Percentiles rank a stretch among this genome's conserved stretches.
Conservation (phyloP, 1,139 yeast genomes). For the Pichia sp. region DNA sequence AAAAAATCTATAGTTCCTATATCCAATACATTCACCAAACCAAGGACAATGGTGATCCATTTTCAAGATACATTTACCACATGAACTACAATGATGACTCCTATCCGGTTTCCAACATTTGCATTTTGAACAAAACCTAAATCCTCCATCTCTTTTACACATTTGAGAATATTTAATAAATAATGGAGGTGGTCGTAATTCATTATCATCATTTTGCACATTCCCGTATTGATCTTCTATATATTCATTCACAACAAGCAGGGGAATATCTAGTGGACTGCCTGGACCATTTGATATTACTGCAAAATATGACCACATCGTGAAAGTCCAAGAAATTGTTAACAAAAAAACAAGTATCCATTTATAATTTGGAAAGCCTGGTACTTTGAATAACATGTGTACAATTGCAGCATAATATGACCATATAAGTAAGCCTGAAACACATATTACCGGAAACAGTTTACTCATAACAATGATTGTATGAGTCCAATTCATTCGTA, state of each 20-base stretch:
- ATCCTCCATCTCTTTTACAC: conserved; percentile 40
- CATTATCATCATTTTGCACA: conserved; percentile 22
- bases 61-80: conserved; percentile 62
- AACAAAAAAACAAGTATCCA: no score
- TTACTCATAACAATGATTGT: conserved; percentile 41
- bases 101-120: conserved; percentile 90
- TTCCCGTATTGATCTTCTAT: no score
- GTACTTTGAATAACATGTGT: conserved; percentile 17
- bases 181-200: conserved; percentile 35
- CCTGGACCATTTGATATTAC: conserved; percentile 3
- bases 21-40: conserved; percentile 89
- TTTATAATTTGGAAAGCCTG: no score
- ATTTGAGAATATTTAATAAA: conserved; percentile 33
- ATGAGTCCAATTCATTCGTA: conserved; percentile 16
- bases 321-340: neutral
- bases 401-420: conserved; percentile 40
- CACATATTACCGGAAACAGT: conserved; percentile 55
- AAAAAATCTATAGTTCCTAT: conserved; percentile 70
- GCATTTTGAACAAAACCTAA: conserved; percentile 68
- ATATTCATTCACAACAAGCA: conserved; percentile 12
- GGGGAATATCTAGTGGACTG: conserved; percentile 6
- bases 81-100: conserved; percentile 79
- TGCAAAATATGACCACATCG: neutral
- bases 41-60: conserved; percentile 98
- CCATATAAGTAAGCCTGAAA: conserved; percentile 51